A percentile compares a stretch with the other conserved stretches of the same genome.
phyloP scores from a whole-genome alignment of 2,329 filamentous ascomycete species.

The Leptosphaerulina australis region DNA sequence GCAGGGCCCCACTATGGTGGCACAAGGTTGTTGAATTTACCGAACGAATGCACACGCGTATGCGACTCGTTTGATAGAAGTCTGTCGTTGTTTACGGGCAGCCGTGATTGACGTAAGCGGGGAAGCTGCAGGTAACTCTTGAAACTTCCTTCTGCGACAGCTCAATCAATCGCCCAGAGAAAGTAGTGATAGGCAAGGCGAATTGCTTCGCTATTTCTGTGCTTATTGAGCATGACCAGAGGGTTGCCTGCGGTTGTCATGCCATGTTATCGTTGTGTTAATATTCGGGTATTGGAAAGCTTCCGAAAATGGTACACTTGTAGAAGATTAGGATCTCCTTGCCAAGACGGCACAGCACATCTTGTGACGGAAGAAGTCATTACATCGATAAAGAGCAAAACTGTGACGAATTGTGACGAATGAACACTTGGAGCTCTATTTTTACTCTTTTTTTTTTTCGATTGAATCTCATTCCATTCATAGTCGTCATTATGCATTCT shows the following conservation, averaged over 20 bases:
- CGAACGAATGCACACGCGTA: slow-evolving; percentile 1
- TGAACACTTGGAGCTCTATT: too few relatives aligned
- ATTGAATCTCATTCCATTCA: not conserved
- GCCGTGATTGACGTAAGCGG: slow-evolving; percentile 24
- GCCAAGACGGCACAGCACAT: not conserved
- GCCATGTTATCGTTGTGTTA: slow-evolving; percentile 29
- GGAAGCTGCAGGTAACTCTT: slow-evolving; percentile 26
- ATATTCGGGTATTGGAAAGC: slow-evolving; percentile 15
- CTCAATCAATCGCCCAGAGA: slow-evolving; percentile 28
- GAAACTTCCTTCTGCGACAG: slow-evolving; percentile 4
- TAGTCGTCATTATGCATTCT: slow-evolving; percentile 9
- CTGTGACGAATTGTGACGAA: not conserved
- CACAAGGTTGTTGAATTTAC: slow-evolving; percentile 4
- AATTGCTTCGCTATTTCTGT: slow-evolving; percentile 21
- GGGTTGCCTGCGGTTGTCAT: slow-evolving; percentile 27
- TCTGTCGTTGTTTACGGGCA: slow-evolving; percentile 3
- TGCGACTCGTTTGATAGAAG: slow-evolving; percentile 9
- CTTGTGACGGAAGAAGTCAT: not conserved
- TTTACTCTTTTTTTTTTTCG: not conserved
- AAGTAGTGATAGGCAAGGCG: slow-evolving; percentile 14
- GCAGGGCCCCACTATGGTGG: slow-evolving; percentile 11
- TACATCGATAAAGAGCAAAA: not conserved
- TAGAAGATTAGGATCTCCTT: slow-evolving; percentile 23
- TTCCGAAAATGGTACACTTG: slow-evolving; percentile 22
- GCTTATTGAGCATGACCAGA: slow-evolving; percentile 23